These are phyloP conservation scores for Cocos nucifera DNA, from an alignment of 176 grass and related monocot species.

Conservation along the genomic window DNA sequence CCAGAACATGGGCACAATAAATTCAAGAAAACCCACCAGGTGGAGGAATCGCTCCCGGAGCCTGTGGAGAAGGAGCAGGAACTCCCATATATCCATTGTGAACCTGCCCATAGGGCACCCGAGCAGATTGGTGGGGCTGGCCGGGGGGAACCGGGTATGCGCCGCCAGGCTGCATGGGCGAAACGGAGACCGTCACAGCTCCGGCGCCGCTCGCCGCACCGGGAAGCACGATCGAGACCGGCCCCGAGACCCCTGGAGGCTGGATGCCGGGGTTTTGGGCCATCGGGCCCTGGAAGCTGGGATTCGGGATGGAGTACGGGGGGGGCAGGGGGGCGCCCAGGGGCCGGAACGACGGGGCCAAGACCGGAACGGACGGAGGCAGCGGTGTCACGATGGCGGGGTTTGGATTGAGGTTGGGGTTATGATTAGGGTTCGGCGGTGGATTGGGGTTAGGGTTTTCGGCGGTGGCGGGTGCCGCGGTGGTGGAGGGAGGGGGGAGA, in stretches of 20 bases:
- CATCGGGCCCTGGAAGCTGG: constrained; percentile 20
- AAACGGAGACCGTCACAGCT: neutral
- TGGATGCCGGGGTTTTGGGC: constrained; percentile 24
- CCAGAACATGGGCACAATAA: neutral
- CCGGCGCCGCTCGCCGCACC: neutral
- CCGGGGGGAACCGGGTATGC: constrained; percentile 21
- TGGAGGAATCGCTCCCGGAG: constrained; percentile 29
- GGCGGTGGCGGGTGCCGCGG: neutral
- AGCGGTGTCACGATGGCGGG: neutral
- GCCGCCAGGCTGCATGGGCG: constrained; percentile 15
- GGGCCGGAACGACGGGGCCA: constrained; percentile 21
- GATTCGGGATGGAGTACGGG: constrained; percentile 16
- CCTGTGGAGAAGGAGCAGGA: constrained; percentile 5
- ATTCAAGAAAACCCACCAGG: constrained; percentile 32
- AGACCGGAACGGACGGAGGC: constrained; percentile 2
- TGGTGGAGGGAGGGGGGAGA: neutral
- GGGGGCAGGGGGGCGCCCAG: constrained; percentile 4
- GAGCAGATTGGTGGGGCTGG: neutral
- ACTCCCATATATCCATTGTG: constrained; percentile 19
- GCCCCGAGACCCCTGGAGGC: constrained; percentile 29
- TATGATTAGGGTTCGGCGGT: neutral
- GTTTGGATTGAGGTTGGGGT: constrained; percentile 15
- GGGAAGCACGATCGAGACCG: constrained; percentile 4
- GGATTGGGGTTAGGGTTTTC: constrained; percentile 1
- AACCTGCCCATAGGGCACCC: constrained; percentile 31